A percentile compares a stretch with the other conserved stretches of the same genome.
Conservation (phyloP, 148 eudicot species). For the Persicaria tinctoria region DNA sequence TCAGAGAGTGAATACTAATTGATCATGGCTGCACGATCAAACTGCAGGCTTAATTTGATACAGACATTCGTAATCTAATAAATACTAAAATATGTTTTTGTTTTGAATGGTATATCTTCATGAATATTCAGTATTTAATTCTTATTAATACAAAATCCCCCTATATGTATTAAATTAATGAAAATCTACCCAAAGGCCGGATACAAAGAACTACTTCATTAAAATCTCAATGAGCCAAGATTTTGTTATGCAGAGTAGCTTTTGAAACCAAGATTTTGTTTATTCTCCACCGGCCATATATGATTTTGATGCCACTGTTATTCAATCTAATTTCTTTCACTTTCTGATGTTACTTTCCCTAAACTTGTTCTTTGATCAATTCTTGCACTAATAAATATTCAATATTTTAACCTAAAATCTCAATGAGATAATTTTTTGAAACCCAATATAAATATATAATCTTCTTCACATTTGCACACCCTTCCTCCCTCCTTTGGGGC, state of each 20-base stretch:
- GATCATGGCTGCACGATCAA: conserved; percentile 1
- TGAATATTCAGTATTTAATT: not conserved
- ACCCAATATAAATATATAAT: not conserved
- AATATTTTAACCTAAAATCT: not conserved
- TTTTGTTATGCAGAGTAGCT: no score
- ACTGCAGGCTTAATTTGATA: not conserved
- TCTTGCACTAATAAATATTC: not conserved
- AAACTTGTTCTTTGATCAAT: not conserved
- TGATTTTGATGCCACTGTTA: not conserved
- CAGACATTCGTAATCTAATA: not conserved
- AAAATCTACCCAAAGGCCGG: not conserved
- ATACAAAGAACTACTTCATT: not conserved
- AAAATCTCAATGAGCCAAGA: no score
- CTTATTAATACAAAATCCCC: not conserved
- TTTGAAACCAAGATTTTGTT: not conserved
- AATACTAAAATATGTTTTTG: not conserved
- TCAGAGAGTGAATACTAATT: not conserved
- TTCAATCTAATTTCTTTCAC: not conserved
- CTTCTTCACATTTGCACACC: not conserved
- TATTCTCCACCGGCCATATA: not conserved
- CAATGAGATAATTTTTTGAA: not conserved
- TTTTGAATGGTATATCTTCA: no score
- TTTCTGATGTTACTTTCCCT: not conserved
- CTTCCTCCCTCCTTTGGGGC: conserved; percentile 5
- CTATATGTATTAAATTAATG: not conserved